phyloP scores from a whole-genome alignment of 441 rosid species.

The Populus trichocarpa region DNA sequence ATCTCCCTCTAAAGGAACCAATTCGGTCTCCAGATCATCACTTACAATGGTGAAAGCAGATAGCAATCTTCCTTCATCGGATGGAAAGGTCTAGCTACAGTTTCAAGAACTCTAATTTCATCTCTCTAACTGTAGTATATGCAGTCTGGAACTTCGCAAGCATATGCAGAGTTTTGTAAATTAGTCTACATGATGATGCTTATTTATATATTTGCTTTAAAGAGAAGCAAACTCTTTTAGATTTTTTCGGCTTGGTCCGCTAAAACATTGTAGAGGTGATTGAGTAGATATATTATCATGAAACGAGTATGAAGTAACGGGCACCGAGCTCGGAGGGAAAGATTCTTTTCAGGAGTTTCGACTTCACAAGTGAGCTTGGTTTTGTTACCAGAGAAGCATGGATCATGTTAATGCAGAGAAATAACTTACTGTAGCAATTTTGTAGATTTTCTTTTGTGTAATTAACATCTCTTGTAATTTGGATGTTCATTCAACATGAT shows the following conservation, averaged over 20 bases:
- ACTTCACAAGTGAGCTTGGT: neutral
- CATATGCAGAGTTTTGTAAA: neutral
- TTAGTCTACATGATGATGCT: neutral
- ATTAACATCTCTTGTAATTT: neutral
- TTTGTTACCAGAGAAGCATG: neutral
- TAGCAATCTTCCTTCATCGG: constrained; percentile 9
- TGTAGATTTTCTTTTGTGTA: neutral
- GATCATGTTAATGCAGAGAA: neutral
- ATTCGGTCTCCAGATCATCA: constrained; percentile 47
- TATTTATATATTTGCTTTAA: neutral
- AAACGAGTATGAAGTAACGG: neutral
- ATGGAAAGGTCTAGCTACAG: neutral
- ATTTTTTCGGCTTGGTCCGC: neutral
- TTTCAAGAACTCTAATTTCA: neutral
- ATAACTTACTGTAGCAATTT: neutral
- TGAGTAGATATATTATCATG: neutral
- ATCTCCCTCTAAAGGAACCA: constrained; percentile 87
- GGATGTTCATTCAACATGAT: neutral
- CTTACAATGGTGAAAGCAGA: constrained; percentile 31
- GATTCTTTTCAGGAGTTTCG: neutral
- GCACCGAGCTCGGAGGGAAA: neutral
- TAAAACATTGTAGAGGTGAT: neutral
- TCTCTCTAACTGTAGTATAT: neutral
- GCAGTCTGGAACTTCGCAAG: neutral
- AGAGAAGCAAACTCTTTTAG: neutral